Evolutionary conservation across 225 moss, liverwort and hornwort genomes (phyloP), one percentile per base, ranked within the genome.

Genomic region (Climacium dendroides): DNA sequence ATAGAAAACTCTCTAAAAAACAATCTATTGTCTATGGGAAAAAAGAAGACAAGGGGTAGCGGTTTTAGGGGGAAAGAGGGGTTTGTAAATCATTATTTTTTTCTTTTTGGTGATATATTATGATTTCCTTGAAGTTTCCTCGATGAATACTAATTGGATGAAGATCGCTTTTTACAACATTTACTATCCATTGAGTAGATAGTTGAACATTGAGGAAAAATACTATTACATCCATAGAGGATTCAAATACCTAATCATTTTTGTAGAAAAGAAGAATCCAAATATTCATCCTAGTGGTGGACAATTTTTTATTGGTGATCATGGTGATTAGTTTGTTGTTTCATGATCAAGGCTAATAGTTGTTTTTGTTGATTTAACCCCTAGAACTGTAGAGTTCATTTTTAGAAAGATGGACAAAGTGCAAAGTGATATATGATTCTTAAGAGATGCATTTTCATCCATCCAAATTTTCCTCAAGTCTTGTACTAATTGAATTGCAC

Each of bases 171-270:
- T 48, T 7, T 48, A 32, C 4, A 74, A 11, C 7, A 32, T 74
- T 19, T 7, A 19, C 4, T 1, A 32, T 32, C 19, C 19, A 74
- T 9, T 32, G 3, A 7, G 0, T 12, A 19, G 32, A 19, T 48
- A 10, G 19, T 29, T 29, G 2, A 74, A 74, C 0, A 48, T 1
- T 48, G 7, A 18, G 9, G 7, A 0, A 48, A 18, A 30, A 47
- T 7, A 19, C 11, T 19, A 4, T 30, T 32, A 11, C 0, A 0
- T n/a, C 7, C 0, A 2, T 0, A 0, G 1, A 48, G 7, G 4
- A 18, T 47, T 6, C 29, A 45, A n/a, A n/a, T n/a, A n/a, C n/a
- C n/a, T n/a, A n/a, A n/a, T n/a, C n/a, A n/a, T n/a, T n/a, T n/a
- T n/a, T n/a, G n/a, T 50, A 50, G 6, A 10, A 50, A 74, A 1